phyloP scores from a whole-genome alignment of 192 early-diverging fungal genomes.

The Entomortierella lignicola region DNA sequence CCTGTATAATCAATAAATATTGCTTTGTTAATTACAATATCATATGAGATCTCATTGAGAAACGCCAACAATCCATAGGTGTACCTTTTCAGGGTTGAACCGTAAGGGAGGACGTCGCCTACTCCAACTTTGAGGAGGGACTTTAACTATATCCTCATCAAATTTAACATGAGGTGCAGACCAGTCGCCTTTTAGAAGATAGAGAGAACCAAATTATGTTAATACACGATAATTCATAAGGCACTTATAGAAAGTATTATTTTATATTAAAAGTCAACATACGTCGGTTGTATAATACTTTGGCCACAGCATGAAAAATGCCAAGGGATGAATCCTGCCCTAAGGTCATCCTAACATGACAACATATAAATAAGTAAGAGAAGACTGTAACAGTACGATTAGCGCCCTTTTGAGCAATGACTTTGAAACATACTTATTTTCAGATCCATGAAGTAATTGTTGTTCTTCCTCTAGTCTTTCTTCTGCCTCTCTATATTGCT shows the following conservation, averaged over 20 bases:
- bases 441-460: slow-evolving; percentile 5
- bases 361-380: background rate
- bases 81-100: slow-evolving; percentile 48
- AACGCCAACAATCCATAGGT: no score
- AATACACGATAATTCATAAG: background rate
- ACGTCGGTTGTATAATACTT: slow-evolving; percentile 70
- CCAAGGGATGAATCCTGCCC: slow-evolving; percentile 59
- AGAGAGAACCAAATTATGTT: background rate
- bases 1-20: slow-evolving; percentile 11
- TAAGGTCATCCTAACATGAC: slow-evolving; percentile 1
- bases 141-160: slow-evolving; percentile 25
- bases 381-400: background rate
- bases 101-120: slow-evolving; percentile 27
- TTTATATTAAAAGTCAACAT: no score
- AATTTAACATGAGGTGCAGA: slow-evolving; percentile 8
- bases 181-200: slow-evolving; percentile 18
- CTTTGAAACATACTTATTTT: slow-evolving; percentile 12
- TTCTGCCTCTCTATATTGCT: slow-evolving; percentile 15
- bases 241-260: no score
- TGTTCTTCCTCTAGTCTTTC: slow-evolving; percentile 17
- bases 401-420: background rate
- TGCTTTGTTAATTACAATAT: no score
- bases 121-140: slow-evolving; percentile 13
- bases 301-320: slow-evolving; percentile 73
- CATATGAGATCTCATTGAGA: no score